Conservation (phyloP, 2,329 filamentous ascomycete genomes). For the Nemania abortiva region DNA sequence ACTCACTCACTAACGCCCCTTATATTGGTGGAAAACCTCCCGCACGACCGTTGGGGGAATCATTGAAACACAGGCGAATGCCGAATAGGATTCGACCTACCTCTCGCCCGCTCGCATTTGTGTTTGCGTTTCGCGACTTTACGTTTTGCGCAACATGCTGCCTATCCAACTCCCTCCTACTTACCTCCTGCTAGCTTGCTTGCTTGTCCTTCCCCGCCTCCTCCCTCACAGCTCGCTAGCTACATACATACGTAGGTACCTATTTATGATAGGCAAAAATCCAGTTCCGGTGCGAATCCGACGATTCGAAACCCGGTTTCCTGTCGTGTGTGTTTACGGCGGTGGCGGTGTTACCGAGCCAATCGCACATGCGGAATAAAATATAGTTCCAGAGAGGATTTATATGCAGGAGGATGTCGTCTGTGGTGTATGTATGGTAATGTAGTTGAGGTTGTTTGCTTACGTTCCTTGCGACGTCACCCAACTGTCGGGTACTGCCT, state of each 20-base stretch:
- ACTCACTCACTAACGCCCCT: neutral
- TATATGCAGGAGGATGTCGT: slow-evolving; percentile 2
- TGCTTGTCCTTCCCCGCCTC: neutral
- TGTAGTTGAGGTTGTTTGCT: slow-evolving; percentile 1
- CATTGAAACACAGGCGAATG: slow-evolving; percentile 38
- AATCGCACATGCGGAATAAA: slow-evolving; percentile 20
- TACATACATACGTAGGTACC: neutral
- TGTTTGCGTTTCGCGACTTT: slow-evolving; percentile 6
- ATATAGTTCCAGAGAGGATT: slow-evolving; percentile 14
- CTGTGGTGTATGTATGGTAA: neutral
- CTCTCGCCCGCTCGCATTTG: slow-evolving; percentile 11
- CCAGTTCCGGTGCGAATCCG: slow-evolving; percentile 11
- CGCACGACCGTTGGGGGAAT: slow-evolving; percentile 27
- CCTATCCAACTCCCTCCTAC: neutral
- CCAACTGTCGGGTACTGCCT: slow-evolving; percentile 17
- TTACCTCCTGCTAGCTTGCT: neutral
- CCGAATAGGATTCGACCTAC: slow-evolving; percentile 32
- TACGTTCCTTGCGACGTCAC: slow-evolving; percentile 21
- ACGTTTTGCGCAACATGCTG: neutral
- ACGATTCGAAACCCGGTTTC: slow-evolving; percentile 19
- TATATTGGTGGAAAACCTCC: slow-evolving; percentile 6
- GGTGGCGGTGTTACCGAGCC: slow-evolving; percentile 34
- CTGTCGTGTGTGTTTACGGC: slow-evolving; percentile 13
- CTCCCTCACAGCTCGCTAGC: neutral
- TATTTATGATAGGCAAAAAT: slow-evolving; percentile 1